Conservation (phyloP, 495 filamentous ascomycete species). For the Entonaema liquescens region DNA sequence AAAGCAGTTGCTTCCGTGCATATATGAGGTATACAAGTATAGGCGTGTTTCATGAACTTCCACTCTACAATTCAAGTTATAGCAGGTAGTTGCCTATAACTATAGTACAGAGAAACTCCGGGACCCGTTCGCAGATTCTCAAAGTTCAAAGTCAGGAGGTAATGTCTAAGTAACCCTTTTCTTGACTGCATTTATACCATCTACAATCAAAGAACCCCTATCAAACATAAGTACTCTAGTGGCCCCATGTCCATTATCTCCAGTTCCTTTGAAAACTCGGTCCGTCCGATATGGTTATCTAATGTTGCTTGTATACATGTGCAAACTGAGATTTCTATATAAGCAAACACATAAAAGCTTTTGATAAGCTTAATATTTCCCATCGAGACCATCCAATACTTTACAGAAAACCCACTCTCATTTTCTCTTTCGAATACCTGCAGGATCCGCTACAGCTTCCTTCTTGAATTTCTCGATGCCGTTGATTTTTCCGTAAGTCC, state of each 20-base stretch:
- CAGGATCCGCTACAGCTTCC: slow-evolving; percentile 38
- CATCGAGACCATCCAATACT: not conserved
- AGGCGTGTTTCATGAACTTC: not conserved
- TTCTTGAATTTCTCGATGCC: slow-evolving; percentile 59
- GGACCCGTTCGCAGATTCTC: too few species aligned
- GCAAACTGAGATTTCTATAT: not conserved
- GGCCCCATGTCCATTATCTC: slow-evolving; percentile 17
- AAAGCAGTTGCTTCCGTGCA: not conserved
- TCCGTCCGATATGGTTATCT: slow-evolving; percentile 8
- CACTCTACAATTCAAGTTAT: not conserved
- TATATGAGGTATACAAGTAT: slow-evolving; percentile 2
- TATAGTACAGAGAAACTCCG: not conserved
- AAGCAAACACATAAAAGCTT: not conserved
- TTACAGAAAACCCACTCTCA: not conserved
- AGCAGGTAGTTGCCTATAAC: not conserved
- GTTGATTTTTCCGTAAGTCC: slow-evolving; percentile 75
- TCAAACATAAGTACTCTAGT: slow-evolving; percentile 10
- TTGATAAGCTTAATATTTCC: not conserved
- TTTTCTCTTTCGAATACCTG: slow-evolving; percentile 32
- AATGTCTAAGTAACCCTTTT: not conserved
- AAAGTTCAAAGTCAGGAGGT: not conserved
- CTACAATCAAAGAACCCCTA: slow-evolving; percentile 28
- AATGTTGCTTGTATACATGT: not conserved
- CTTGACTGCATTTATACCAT: slow-evolving; percentile 14
- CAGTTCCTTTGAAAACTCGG: slow-evolving; percentile 27